A percentile compares a stretch with the other conserved stretches of the same genome.
Conservation (phyloP, 371 early-diverging fungal genomes). For the Circinella minor region DNA sequence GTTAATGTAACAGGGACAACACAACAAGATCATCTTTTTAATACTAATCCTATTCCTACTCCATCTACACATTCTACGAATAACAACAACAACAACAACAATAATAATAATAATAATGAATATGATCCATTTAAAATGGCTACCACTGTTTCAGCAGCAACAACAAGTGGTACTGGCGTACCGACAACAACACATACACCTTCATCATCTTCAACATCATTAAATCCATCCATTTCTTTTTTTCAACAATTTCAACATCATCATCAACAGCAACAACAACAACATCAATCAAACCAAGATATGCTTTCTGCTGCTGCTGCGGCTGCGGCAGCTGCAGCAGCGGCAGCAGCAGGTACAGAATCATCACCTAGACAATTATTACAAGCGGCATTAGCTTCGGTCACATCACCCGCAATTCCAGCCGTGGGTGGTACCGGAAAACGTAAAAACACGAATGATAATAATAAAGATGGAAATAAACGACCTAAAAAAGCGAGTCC, state of each 20-base stretch:
- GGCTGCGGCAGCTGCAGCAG: conserved; percentile 21
- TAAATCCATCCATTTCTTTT: not conserved
- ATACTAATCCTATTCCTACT: not conserved
- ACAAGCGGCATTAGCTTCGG: conserved; percentile 52
- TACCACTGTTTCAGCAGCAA: conserved; percentile 14
- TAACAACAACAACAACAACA: not conserved
- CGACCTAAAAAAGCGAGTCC: conserved; percentile 39
- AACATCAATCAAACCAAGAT: conserved; percentile 10
- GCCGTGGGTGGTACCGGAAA: conserved; percentile 18
- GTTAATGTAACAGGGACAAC: conserved; percentile 47
- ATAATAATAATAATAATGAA: conserved; percentile 4
- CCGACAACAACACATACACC: conserved; percentile 9
- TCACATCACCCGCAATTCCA: conserved; percentile 19
- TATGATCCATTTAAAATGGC: conserved; percentile 25
- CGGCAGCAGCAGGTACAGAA: conserved; percentile 31
- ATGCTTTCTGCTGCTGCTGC: conserved; percentile 14
- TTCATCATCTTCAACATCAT: not conserved
- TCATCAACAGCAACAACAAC: not conserved
- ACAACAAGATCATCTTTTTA: conserved; percentile 40
- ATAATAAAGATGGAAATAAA: conserved; percentile 16
- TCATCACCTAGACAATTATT: conserved; percentile 44
- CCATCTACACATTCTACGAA: conserved; percentile 1
- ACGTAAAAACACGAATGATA: conserved; percentile 17
- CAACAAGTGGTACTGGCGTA: conserved; percentile 8
- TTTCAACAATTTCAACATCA: not conserved